Base-by-base conservation (phyloP, 176 grass and related monocot genomes). In the Alopecurus myosuroides region DNA sequence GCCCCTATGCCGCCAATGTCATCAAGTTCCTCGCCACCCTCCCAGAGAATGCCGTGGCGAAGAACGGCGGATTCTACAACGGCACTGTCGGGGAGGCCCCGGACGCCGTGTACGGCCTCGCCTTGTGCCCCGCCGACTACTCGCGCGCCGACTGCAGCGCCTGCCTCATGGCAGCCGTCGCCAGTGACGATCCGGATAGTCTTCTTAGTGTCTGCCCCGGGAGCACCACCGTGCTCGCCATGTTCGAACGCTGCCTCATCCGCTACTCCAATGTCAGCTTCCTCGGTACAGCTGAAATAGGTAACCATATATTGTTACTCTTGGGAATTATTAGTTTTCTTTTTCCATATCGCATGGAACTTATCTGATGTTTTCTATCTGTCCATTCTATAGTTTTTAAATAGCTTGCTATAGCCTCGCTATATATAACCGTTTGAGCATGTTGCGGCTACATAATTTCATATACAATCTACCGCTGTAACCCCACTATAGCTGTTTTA, bases 161-260 rank as follows among this genome's bases (percentile, higher is more conserved):
- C 12, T 70, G 79, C 64, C 79, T 81, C 20, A 34, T 33, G 13
- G 50, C 17, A 31, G 79, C 79, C 4, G 53, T 3, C n/a, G 25
- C 25, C 28, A 81, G 11, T 20, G 50, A 50, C 44, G 26, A 62
- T 0, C 41, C 41, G 41, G 50, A 65, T 13, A 64, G 63, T 6
- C 45, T 81, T 18, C 12, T 18, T 13, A 81, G 52, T 14, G 46
- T 23, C 46, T 81, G 64, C 64, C 79, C 79, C 3, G 64, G 46
- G 22, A 70, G 63, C 48, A 53, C 30, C 63, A 52, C 79, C 30
- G 79, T 55, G 63, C 3, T 12, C 14, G 79, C 79, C 46, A 15
- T 52, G 46, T 81, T 55, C 34, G 64, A 81, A 13, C 79, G 37
- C 26, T 81, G 79, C 46, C 46, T 81, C 33, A 4, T 81, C 64